These are phyloP conservation scores for Leccinum subtestaceum DNA, from an alignment of 768 basidiomycete species.

Conservation along the genomic window DNA sequence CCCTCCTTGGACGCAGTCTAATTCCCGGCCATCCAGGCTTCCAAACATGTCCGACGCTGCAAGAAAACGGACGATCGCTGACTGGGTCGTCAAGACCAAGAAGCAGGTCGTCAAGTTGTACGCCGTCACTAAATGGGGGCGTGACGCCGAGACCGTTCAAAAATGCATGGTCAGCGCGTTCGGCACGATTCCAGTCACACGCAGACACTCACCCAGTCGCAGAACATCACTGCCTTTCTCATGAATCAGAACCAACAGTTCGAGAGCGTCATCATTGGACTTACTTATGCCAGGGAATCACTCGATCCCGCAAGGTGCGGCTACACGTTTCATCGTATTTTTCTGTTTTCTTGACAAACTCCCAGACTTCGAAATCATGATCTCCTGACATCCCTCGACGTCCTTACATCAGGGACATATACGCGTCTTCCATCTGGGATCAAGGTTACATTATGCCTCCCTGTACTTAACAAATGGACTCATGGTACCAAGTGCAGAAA, in stretches of 20 bases:
- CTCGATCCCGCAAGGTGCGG: slow-evolving; percentile 76
- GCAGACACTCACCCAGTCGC: slow-evolving; percentile 2
- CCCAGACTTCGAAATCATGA: slow-evolving; percentile 89
- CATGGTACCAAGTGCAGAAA: slow-evolving; percentile 49
- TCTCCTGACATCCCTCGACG: slow-evolving; percentile 85
- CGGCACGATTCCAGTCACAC: neutral
- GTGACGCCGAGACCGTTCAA: slow-evolving; percentile 80
- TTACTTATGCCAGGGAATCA: slow-evolving; percentile 64
- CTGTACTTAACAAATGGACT: slow-evolving; percentile 17
- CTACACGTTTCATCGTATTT: neutral
- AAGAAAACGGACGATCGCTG: slow-evolving; percentile 77
- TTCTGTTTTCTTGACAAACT: neutral
- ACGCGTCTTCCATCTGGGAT: slow-evolving; percentile 75
- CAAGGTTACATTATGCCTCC: slow-evolving; percentile 49
- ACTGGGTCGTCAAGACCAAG: slow-evolving; percentile 89
- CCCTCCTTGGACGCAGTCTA: slow-evolving; percentile 1
- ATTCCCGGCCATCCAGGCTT: slow-evolving; percentile 42
- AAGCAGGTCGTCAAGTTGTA: slow-evolving; percentile 89
- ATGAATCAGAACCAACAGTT: slow-evolving; percentile 85
- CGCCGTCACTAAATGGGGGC: slow-evolving; percentile 83
- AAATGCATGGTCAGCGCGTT: slow-evolving; percentile 68
- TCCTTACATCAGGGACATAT: slow-evolving; percentile 85
- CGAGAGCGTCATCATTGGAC: slow-evolving; percentile 58
- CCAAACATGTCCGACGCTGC: slow-evolving; percentile 80
- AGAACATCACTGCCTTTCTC: slow-evolving; percentile 89